Evolutionary conservation across 805 yeast species (phyloP).

Genomic region (Pichia heedii): DNA sequence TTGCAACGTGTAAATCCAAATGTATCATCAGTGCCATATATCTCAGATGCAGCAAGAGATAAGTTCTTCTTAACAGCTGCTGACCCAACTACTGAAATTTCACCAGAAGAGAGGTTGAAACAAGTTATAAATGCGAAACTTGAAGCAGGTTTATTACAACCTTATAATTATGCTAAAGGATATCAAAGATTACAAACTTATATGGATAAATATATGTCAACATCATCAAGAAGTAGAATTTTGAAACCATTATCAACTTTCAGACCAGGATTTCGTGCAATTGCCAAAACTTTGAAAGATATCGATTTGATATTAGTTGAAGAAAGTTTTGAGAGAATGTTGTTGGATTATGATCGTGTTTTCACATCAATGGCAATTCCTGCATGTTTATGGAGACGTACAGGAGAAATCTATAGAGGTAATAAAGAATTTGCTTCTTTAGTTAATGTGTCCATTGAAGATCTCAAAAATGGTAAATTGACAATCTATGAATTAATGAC

Average conservation of each 20-base stretch:
- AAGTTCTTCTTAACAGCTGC: constrained; percentile 94
- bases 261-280: constrained; percentile 88
- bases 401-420: constrained; percentile 93
- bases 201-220: constrained; percentile 89
- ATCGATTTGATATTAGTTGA: constrained; percentile 88
- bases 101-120: constrained; percentile 87
- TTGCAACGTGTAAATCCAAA: not conserved
- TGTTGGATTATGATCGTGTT: constrained; percentile 86
- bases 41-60: constrained; percentile 76
- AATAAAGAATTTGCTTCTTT: constrained; percentile 92
- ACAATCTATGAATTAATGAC: constrained; percentile 92
- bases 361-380: constrained; percentile 97
- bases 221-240: constrained; percentile 73
- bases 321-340: constrained; percentile 89
- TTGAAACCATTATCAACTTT: constrained; percentile 77
- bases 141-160: constrained; percentile 87
- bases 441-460: constrained; percentile 85
- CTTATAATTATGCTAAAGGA: constrained; percentile 90
- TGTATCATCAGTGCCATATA: constrained; percentile 19
- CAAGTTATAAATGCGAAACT: constrained; percentile 91
- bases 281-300: constrained; percentile 82
- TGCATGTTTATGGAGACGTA: constrained; percentile 93
- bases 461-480: constrained; percentile 80
- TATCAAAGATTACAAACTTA: constrained; percentile 82
- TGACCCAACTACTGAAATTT: constrained; percentile 88